phyloP scores from a whole-genome alignment of 2,329 filamentous ascomycete species.

The Blastomyces parvus region DNA sequence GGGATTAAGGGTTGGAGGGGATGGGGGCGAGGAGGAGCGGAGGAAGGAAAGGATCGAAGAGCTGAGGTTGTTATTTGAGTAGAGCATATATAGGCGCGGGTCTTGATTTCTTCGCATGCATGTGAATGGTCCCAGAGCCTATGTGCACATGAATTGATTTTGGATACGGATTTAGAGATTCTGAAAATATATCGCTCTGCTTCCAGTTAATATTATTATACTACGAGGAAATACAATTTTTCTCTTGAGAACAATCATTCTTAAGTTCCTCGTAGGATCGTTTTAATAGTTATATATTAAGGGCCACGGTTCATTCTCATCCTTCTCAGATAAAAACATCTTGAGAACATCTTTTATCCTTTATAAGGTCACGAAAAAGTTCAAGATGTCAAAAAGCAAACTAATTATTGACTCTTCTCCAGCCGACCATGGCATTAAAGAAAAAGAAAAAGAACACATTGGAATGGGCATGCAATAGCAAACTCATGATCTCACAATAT shows the following conservation, averaged over 20 bases:
- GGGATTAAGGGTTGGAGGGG: conserved; percentile 92
- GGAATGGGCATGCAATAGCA: not conserved
- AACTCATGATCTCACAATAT: not conserved
- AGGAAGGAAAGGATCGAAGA: conserved; percentile 83
- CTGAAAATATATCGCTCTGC: not conserved
- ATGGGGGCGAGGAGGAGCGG: conserved; percentile 82
- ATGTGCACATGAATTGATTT: not conserved
- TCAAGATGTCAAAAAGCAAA: too few relatives aligned
- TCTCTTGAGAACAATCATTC: not conserved
- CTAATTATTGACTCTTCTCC: too few relatives aligned
- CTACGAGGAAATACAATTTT: not conserved
- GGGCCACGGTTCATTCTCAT: not conserved
- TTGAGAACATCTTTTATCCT: too few relatives aligned
- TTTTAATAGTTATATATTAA: not conserved
- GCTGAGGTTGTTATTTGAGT: conserved; percentile 70
- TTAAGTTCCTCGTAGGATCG: not conserved
- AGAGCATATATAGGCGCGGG: conserved; percentile 3
- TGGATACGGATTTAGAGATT: not conserved
- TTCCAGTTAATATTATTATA: not conserved
- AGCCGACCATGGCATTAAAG: too few relatives aligned
- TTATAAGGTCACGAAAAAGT: too few relatives aligned
- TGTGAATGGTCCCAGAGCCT: not conserved
- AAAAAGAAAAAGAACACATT: too few relatives aligned
- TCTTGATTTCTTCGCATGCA: not conserved
- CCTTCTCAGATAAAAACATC: not conserved